Base-by-base conservation (phyloP, 116 monocot species). In the Posidonia oceanica region DNA sequence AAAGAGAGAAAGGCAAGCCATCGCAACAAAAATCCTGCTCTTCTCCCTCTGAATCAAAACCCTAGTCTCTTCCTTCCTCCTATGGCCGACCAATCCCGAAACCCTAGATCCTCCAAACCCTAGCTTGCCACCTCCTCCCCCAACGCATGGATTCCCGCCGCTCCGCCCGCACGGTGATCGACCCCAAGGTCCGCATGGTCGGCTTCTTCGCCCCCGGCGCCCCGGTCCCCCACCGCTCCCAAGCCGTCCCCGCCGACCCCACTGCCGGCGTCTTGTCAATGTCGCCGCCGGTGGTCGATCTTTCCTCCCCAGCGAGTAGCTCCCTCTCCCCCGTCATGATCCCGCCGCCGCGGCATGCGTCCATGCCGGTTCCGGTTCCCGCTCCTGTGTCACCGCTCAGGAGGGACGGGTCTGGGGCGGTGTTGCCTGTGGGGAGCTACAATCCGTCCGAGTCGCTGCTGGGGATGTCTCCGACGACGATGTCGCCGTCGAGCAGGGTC, bases 261-360 rank as follows among this genome's bases (percentile, higher is more conserved):
- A 74, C 11, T 61, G 66, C 36, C 67, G 44, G 59, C 64, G 18
- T 29, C 42, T 60, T 41, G n/a, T 40, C 41, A 18, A 57, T 82
- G 3, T 75, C 87, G 52, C 58, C 75, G 13, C 70, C 79, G 14
- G 53, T 42, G 10, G 2, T 63, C 18, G 88, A 71, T 60, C 12
- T 76, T 58, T 44, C 71, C 39, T 61, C 58, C 42, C 48, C 74
- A 42, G 60, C 73, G 62, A 69, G 72, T 18, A 74, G 72, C 78
- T 84, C 86, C 61, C 83, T 86, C 70, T 86, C 89, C 10, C 93
- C 93, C n/a, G 98, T 90, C 75, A 93, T 90, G 87, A 93, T 98
- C 78, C 93, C 90, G 2, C 90, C 86, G 15, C 80, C 84, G 12
- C 93, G 84, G 23, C 92, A 87, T 58, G 52, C 79, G 38, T 81